Base-by-base conservation (phyloP, 495 filamentous ascomycete species). In the Penicillium roqueforti region DNA sequence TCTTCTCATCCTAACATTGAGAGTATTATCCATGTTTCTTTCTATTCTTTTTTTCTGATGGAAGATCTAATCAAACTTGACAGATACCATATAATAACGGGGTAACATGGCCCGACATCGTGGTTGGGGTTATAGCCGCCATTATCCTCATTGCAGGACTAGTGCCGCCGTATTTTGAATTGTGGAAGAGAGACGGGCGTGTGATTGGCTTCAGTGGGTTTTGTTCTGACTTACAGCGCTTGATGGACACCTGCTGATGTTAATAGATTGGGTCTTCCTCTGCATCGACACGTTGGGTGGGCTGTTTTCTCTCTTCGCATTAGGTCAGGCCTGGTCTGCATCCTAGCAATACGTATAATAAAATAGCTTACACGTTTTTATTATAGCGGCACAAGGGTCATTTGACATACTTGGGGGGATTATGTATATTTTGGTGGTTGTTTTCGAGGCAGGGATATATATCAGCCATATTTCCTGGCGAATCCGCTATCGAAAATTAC, bases 371-470 rank as follows among this genome's bases (percentile, higher is more conserved):
- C n/a, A 18, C 6, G 3, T 29, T 29, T 29, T 1, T 11, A 14
- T 31, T 34, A 31, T 42, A 80, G 85, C 83, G 29, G 83, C 80
- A 0, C 87, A 91, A 60, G 75, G 83, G 16, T 80, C 76, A 0
- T 90, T 90, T 58, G 88, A 92, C 62, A 67, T 83, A 9, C 64
- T 89, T 0, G 88, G 84, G 4, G 86, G 87, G 2, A 75, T 83
- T 0, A 72, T 88, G 51, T 91, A 89, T 60, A 84, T 88, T 38
- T 59, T 86, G 4, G 84, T 83, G 81, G 70, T 86, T 26, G 31
- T 84, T 9, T 74, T 91, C 20, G 87, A 92, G 63, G 63, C 73
- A 0, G 87, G 86, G 2, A 87, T 91, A 44, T 87, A 89, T 55
- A 18, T 71, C 14, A 88, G 85, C 25, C 86, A 89, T 54, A 61